Evolutionary conservation across 2,329 filamentous ascomycete species (phyloP).

Genomic region (Penicillium concentricum): DNA sequence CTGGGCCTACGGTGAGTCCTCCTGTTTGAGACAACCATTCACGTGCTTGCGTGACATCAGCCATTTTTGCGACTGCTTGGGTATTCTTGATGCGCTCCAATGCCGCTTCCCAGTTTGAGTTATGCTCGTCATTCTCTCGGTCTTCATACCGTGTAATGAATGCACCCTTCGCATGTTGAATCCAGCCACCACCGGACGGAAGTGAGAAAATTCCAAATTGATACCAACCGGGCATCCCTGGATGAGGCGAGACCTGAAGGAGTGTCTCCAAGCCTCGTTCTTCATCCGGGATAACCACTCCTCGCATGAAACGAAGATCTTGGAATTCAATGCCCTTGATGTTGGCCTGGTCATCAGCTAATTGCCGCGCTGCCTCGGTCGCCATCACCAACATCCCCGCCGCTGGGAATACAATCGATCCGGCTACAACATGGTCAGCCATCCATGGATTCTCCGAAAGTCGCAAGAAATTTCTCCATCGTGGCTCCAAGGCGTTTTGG

Average conservation of each 20-base stretch:
- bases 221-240: slow-evolving; percentile 20
- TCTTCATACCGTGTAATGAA: slow-evolving; percentile 13
- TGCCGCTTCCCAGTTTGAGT: slow-evolving; percentile 13
- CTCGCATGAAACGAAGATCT: slow-evolving; percentile 17
- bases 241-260: slow-evolving; percentile 17
- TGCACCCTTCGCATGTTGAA: slow-evolving; percentile 19
- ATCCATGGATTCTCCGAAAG: slow-evolving; percentile 42
- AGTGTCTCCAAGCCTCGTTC: slow-evolving; percentile 20
- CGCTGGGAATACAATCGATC: slow-evolving; percentile 25
- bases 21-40: slow-evolving; percentile 23
- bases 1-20: slow-evolving; percentile 17
- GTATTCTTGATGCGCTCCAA: slow-evolving; percentile 18
- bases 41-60: slow-evolving; percentile 16
- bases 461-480: slow-evolving; percentile 47
- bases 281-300: slow-evolving; percentile 19
- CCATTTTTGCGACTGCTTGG: slow-evolving; percentile 8
- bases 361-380: slow-evolving; percentile 21
- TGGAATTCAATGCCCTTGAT: slow-evolving; percentile 20
- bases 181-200: slow-evolving; percentile 18
- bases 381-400: slow-evolving; percentile 26
- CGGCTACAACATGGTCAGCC: slow-evolving; percentile 41
- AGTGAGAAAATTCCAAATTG: slow-evolving; percentile 21
- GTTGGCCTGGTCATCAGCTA: slow-evolving; percentile 9
- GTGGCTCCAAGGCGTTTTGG: slow-evolving; percentile 27
- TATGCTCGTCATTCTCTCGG: slow-evolving; percentile 3